Evolutionary conservation across 768 basidiomycete genomes (phyloP), one percentile per base, ranked within the genome.

Genomic region (Tricholoma furcatifolium): DNA sequence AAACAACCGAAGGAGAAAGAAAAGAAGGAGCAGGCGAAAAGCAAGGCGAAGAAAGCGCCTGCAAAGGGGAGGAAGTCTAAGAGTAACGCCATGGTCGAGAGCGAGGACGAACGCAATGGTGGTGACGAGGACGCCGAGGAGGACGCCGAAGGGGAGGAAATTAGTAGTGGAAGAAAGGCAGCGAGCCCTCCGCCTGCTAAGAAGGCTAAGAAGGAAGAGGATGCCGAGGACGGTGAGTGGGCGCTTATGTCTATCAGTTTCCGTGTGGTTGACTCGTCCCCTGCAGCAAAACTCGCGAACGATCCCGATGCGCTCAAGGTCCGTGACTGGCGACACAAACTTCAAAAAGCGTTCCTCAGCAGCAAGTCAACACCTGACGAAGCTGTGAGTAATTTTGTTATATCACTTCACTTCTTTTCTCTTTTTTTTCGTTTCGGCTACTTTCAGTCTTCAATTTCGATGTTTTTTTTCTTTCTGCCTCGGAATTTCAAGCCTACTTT

Each of bases 321-420:
- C 64, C 84, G 85, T 63, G 84, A 85, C 52, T 91, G 89, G 88
- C 75, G 89, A 58, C 89, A 91, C 68, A 86, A 79, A 65, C 76
- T 91, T 11, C 89, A 92, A 67, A 84, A 88, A 60, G 85, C 80
- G 0, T 82, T 88, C 69, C 65, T 90, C 20, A 58, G 63, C 47
- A 36, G 31, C 11, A 64, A 62, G 42, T 43, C 35, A 3, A 51
- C 48, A 2, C 63, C 61, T 1, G 56, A 62, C 24, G 56, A 58
- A 4, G 50, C 54, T 5, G 63, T 64, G 49, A 31, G 58, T 59
- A 0, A 6, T 6, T 12, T 11, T 46, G 15, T 46, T 42, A 21
- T n/a, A n/a, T n/a, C n/a, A n/a, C n/a, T n/a, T n/a, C n/a, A n/a
- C 12, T 40, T 30, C 44, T 18, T 15, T 35, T 14, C 18, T 27